phyloP scores from a whole-genome alignment of 441 rosid genomes.

The Eruca vesicaria region DNA sequence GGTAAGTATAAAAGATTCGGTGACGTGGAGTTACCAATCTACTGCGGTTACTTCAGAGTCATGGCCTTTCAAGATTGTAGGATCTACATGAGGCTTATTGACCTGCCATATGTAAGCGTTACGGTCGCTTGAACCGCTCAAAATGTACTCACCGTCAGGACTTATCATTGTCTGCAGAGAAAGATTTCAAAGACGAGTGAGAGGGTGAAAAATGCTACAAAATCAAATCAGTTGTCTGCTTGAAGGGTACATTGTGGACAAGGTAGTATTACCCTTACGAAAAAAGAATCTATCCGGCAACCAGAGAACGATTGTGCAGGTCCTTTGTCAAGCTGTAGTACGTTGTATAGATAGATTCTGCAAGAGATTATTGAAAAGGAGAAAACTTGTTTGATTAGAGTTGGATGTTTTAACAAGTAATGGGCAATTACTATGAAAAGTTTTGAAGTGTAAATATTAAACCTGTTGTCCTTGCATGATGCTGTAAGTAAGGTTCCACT shows the following conservation, averaged over 20 bases:
- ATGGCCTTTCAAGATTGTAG: neutral
- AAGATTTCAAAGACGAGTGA: neutral
- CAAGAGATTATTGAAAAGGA: neutral
- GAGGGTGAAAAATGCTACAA: neutral
- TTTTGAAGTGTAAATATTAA: neutral
- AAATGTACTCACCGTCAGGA: neutral
- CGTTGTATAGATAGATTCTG: neutral
- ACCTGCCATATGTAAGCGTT: neutral
- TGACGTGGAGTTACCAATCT: neutral
- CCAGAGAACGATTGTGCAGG: neutral
- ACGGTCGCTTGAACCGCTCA: neutral
- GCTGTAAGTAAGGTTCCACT: neutral
- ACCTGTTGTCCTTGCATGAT: neutral
- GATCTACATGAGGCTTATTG: neutral
- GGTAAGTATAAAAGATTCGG: neutral
- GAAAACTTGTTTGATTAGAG: neutral
- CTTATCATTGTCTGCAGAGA: neutral
- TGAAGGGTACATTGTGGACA: neutral
- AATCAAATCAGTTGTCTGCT: neutral
- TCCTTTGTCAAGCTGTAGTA: neutral
- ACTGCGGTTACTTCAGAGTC: neutral
- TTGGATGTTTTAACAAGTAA: neutral
- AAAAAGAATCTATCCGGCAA: neutral
- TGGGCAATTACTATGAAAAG: neutral
- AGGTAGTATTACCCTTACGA: neutral